Base-by-base conservation (phyloP, 495 filamentous ascomycete genomes). In the Hapsidospora chrysogenum region DNA sequence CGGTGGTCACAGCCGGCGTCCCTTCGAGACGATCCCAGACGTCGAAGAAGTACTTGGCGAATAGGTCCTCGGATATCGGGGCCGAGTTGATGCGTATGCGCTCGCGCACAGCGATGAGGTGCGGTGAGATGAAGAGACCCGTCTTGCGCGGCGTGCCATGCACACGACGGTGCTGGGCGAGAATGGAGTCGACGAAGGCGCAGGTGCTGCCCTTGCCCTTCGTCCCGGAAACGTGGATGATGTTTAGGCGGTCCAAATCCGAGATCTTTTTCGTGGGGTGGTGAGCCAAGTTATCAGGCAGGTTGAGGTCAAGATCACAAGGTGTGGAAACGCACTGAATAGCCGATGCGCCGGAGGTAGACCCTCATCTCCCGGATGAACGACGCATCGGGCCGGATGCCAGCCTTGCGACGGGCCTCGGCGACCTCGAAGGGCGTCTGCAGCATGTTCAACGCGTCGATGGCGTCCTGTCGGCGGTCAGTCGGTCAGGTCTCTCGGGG, bases 151-250 rank as follows among this genome's bases (percentile, higher is more conserved):
- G 48, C 25, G 51, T 9, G 40, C 47, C 32, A 45, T 50, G 39
- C 17, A 53, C 25, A 18, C 43, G 41, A 35, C 54, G 45, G 46
- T 60, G 52, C 35, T 54, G 43, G 36, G 57, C 35, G 46, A 67
- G 57, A 32, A 76, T 67, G 4, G 66, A 73, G 34, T 64, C 63
- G 37, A 66, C 61, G 41, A 80, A 81, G 29, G 79, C 73, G 45
- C 76, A 80, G 10, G 77, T 81, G 36, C 74, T 78, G 25, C 86
- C 86, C 58, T 95, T 95, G 39, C 86, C 86, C 60, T 95, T 95
- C 9, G 85, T 93, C 26, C 86, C 86, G 9, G 85, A 79, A 15
- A 95, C 75, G 48, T 95, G 86, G 9, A 92, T 58, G 20, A 74
- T 62, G 43, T 85, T 85, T 23, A 95, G 57, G 3, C 59, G 60